These are phyloP conservation scores for Phoenix dactylifera DNA, from an alignment of 176 grass and related monocot genomes.

Conservation along the genomic window DNA sequence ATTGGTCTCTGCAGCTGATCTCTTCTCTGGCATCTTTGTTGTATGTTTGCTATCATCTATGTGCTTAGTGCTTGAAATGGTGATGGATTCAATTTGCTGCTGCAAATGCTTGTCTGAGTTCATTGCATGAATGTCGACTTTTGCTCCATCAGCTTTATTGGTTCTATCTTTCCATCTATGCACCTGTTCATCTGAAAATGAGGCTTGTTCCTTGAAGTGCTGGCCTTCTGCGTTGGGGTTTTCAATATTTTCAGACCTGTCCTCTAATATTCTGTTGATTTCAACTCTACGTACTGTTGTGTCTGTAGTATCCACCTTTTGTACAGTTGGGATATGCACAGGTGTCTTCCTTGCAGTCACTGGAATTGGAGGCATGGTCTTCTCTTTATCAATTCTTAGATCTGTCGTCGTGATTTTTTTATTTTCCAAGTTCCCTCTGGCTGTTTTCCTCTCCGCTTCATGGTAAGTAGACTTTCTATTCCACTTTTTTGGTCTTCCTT, in stretches of 20 bases:
- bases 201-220: constrained; percentile 3
- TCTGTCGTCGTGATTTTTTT: constrained; percentile 14
- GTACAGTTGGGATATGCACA: background rate
- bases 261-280: constrained; percentile 1
- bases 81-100: constrained; percentile 10
- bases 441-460: constrained; percentile 11
- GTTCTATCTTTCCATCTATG: constrained; percentile 24
- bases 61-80: background rate
- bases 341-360: background rate
- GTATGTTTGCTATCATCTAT: background rate
- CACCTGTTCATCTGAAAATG: constrained; percentile 7
- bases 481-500: constrained; percentile 13
- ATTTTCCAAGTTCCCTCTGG: constrained; percentile 6
- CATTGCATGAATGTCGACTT: background rate
- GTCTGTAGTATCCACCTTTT: constrained; percentile 11
- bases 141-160: constrained; percentile 5
- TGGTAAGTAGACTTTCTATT: constrained; percentile 13
- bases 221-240: background rate
- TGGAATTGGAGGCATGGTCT: background rate
- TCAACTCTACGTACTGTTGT: constrained; percentile 1
- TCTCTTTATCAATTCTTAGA: constrained; percentile 2
- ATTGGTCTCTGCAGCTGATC: background rate
- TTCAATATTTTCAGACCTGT: background rate
- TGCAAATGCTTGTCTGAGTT: constrained; percentile 9
- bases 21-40: constrained; percentile 7